Evolutionary conservation across 495 filamentous ascomycete species (phyloP), one percentile per base, ranked within the genome.

Genomic region (Aspergillus heteromorphus): DNA sequence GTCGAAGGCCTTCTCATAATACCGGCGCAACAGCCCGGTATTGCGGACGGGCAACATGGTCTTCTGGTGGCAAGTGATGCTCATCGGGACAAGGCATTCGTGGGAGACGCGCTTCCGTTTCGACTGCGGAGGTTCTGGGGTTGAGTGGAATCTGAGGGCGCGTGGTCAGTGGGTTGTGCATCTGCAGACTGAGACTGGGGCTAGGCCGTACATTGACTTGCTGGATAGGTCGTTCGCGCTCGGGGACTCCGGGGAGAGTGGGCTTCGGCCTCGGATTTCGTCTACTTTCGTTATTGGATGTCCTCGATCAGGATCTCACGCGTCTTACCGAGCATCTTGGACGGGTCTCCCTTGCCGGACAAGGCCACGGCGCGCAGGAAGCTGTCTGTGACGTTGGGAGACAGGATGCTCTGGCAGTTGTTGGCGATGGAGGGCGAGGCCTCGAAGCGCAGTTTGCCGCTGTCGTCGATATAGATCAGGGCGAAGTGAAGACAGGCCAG

Each of bases 1-100:
- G 51, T 81, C 79, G 56, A 92, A 85, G 0, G 82, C 70, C 17
- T 78, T 77, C 38, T 78, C 73, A 55, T 88, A 87, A 63, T 85
- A 87, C 7, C 73, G 68, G 56, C 79, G 78, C 5, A 88, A 34
- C 13, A 79, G 13, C 62, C 73, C 67, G 7, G 64, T 60, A 40
- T 88, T 76, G 16, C 79, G 73, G 27, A 88, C 78, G 7, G 65
- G 71, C 41, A 89, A 59, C 47, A 64, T 64, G 17, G 70, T 68
- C 30, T 58, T 67, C 34, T 67, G 64, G 21, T 64, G 59, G 45
- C 60, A 61, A n/a, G 59, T 60, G 30, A 68, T 68, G 53, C 59
- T 66, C 53, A 50, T 58, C 16, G 59, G 67, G n/a, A 56, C 58
- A 23, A 66, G 59, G 17, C 60, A 66, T 52, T 60, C 70, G 19